Base-by-base conservation (phyloP, 2,329 filamentous ascomycete genomes). In the Ophiostoma piceae region DNA sequence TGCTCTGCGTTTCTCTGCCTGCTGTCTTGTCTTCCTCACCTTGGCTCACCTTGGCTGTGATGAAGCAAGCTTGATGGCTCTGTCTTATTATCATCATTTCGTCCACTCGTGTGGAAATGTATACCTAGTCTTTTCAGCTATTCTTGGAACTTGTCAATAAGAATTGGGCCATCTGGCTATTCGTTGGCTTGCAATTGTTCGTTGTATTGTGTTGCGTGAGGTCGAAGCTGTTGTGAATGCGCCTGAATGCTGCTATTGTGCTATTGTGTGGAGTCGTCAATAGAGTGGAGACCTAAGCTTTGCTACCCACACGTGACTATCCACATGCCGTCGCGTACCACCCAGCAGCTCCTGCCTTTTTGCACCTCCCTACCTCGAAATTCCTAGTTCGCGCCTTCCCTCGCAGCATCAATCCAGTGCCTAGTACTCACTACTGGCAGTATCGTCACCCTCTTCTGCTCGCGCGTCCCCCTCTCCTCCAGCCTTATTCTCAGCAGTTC, bases 341-440 rank as follows among this genome's bases (percentile, higher is more conserved):
- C 8, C 57, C 32, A 64, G 35, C 32, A 19, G 60, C 32, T 37
- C 32, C 62, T 22, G 22, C 32, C 26, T 19, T 64, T 64, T 64
- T 64, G 60, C 57, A 32, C 29, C 60, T 64, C 60, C 60, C 60
- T 62, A 64, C 60, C 29, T 64, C 32, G 60, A 65, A 65, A 37
- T 65, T 65, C 32, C 62, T 35, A 22, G 35, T 39, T 37, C 62
- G 62, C 62, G 62, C 32, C 62, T 39, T 37, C 62, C 35, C 43
- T n/a, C 60, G 37, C 14, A 35, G 22, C 22, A 22, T 57, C 51
- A 57, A 57, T 62, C 57, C 57, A 62, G 57, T 62, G 14, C 26
- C 54, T 26, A 12, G 11, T 14, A 32, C 14, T 62, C 54, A 12
- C 11, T 14, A 32, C 14, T 62, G 26, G 12, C 57, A 62, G 12